Percentiles rank a stretch among this genome's conserved stretches.
These are phyloP conservation scores for Trichoderma harzianum DNA, from an alignment of 2,329 filamentous ascomycete species.

Conservation along the genomic window DNA sequence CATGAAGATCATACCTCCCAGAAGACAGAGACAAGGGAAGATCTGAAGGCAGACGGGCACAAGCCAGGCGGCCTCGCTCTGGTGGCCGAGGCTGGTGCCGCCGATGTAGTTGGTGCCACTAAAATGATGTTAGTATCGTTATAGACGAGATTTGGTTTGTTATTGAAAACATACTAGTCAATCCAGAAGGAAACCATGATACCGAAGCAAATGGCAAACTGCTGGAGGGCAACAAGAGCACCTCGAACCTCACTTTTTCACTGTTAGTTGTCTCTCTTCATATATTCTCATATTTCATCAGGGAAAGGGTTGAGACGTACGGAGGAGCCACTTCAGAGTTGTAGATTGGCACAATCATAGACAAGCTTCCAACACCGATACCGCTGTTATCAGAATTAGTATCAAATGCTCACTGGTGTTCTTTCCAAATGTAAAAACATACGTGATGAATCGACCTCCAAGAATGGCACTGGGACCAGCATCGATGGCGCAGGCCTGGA, in stretches of 20 bases:
- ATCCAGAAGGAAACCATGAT: constrained; percentile 66
- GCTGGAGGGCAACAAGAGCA: constrained; percentile 45
- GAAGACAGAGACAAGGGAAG: constrained; percentile 62
- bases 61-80: constrained; percentile 70
- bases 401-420: background rate
- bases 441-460: constrained; percentile 68
- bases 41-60: constrained; percentile 70
- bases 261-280: background rate
- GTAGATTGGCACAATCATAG: constrained; percentile 62
- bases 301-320: constrained; percentile 8
- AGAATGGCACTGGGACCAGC: constrained; percentile 58
- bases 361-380: constrained; percentile 66
- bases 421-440: constrained; percentile 20
- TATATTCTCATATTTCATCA: background rate
- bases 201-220: constrained; percentile 57
- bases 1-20: constrained; percentile 73
- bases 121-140: background rate
- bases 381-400: constrained; percentile 37
- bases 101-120: constrained; percentile 63
- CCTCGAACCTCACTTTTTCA: constrained; percentile 31
- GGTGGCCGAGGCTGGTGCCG: constrained; percentile 42
- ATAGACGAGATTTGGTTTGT: too few relatives aligned
- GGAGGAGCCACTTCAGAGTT: constrained; percentile 46
- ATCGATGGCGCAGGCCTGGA: constrained; percentile 60
- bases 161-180: constrained; percentile 38